Conservation (phyloP, 106 monocot species). For the Triglochin maritima region DNA sequence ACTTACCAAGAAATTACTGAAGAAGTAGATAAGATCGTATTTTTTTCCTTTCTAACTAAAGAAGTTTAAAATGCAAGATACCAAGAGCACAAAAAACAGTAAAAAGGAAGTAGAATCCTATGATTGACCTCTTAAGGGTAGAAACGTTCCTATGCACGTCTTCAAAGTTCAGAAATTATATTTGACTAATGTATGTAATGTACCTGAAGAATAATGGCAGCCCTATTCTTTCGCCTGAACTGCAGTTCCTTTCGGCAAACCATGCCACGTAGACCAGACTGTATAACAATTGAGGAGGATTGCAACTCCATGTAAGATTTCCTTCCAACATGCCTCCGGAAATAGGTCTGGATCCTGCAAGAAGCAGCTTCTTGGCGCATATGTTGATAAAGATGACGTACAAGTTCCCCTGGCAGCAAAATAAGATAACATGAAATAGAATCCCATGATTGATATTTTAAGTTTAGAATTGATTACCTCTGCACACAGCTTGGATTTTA, state of each 20-base stretch:
- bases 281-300: conserved; percentile 39
- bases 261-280: conserved; percentile 71
- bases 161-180: neutral
- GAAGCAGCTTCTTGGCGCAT: conserved; percentile 46
- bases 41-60: too few species aligned
- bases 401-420: conserved; percentile 36
- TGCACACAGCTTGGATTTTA: conserved; percentile 46
- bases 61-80: neutral
- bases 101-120: neutral
- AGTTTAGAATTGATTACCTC: conserved; percentile 27
- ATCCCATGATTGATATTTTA: neutral
- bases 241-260: conserved; percentile 46
- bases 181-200: neutral
- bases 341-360: conserved; percentile 43
- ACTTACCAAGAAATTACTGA: neutral
- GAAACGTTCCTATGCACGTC: neutral
- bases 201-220: conserved; percentile 69
- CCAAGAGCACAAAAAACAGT: neutral
- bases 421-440: neutral
- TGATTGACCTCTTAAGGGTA: neutral
- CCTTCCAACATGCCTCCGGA: conserved; percentile 43
- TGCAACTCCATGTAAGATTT: conserved; percentile 35
- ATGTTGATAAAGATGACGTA: conserved; percentile 35
- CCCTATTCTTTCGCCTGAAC: conserved; percentile 42
- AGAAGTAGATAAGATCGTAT: neutral